Base-by-base conservation (phyloP, 2,329 filamentous ascomycete species). In the Cladosporium sp. region DNA sequence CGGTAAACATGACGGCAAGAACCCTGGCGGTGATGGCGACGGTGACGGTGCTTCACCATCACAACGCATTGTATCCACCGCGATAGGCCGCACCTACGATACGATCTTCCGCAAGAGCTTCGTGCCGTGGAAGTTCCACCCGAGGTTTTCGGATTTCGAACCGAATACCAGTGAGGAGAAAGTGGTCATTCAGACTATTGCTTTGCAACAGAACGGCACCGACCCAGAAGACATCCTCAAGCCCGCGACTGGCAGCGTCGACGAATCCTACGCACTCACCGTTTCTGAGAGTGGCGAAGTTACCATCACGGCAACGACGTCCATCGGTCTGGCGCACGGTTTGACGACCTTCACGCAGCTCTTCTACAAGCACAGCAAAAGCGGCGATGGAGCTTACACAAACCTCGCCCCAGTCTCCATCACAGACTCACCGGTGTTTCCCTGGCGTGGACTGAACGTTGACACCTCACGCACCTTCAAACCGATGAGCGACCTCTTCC, bases 281-380 rank as follows among this genome's bases (percentile, higher is more conserved):
- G 66, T 95, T 34, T 75, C 74, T 11, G 64, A 69, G 17, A 67
- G 76, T 27, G 86, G 86, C 45, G 70, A 74, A 18, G 85, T 80
- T 22, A 77, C 72, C 34, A 83, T 93, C 60, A 73, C 71, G 19
- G 86, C 86, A 13, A 75, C 75, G 30, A 83, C 85, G 1, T 84
- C 84, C 13, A 78, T 80, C 6, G 89, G 89, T 43, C 72, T 91
- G 29, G 73, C 89, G 15, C 81, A 82, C 56, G 89, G 79, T 13
- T 75, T 95, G 18, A 84, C 87, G 58, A 85, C 86, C 2, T 89
- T 93, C 62, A 78, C 80, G 0, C 89, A 95, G 72, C 79, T 95
- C 13, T 93, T 93, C 71, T 92, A 83, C 70, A 67, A 81, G 65
- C 84, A 89, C 69, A 83, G 83, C 34, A 43, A 50, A 24, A 80